Conservation (phyloP, 345 rosid species). For the Aurinia saxatilis region DNA sequence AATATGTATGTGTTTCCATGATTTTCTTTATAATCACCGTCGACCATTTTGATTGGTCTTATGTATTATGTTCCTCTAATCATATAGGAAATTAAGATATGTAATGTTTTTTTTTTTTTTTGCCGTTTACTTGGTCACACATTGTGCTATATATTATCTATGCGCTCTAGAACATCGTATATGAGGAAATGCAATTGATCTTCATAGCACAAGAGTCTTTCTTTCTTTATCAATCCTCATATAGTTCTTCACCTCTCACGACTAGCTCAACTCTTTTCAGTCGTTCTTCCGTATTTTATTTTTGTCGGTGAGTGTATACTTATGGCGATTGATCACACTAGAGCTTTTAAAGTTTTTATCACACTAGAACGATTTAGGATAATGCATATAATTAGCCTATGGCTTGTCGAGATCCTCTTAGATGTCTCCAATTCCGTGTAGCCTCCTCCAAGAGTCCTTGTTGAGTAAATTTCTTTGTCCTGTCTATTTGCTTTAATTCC, state of each 20-base stretch:
- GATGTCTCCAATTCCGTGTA: too few relatives aligned
- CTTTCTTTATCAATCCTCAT: background rate
- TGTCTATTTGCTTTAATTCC: background rate
- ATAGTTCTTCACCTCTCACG: background rate
- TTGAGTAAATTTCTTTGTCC: too few relatives aligned
- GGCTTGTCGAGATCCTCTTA: background rate
- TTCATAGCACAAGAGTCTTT: too few relatives aligned
- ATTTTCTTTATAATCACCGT: background rate
- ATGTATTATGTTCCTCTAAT: background rate
- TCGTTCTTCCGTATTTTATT: background rate
- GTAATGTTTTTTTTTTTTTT: background rate
- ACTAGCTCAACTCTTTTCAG: too few relatives aligned
- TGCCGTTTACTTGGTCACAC: background rate
- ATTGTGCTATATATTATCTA: too few relatives aligned
- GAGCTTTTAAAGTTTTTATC: background rate
- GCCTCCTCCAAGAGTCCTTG: too few relatives aligned
- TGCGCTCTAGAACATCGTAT: background rate
- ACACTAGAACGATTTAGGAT: background rate
- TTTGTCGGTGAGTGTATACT: background rate
- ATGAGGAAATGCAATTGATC: background rate
- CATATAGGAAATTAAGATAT: conserved; percentile 11
- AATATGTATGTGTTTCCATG: background rate
- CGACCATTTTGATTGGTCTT: conserved; percentile 19
- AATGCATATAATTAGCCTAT: background rate
- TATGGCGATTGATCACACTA: background rate